Evolutionary conservation across 805 yeast species (phyloP).

Genomic region (Blastobotrys mokoenaii): DNA sequence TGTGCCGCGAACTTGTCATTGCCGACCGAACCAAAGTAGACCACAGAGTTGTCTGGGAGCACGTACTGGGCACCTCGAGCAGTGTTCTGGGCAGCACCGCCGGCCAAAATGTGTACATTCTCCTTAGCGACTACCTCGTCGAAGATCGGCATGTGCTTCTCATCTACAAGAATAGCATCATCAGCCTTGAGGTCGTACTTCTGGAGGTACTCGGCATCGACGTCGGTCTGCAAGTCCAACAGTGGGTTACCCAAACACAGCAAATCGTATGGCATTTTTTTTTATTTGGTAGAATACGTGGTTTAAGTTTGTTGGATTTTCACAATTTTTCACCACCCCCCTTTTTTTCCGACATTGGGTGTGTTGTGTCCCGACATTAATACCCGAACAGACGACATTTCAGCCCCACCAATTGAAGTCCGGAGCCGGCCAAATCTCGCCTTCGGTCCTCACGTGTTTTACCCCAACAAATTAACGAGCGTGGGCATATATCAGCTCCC

Average conservation of each 20-base stretch:
- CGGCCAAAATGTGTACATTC: constrained; percentile 73
- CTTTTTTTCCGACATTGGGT: too few species aligned
- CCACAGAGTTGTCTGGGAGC: constrained; percentile 72
- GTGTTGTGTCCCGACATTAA: too few species aligned
- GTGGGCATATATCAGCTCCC: too few species aligned
- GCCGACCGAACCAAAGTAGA: constrained; percentile 95
- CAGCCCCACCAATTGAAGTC: too few species aligned
- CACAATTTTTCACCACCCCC: too few species aligned
- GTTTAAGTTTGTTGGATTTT: too few species aligned
- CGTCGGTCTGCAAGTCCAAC: constrained; percentile 29
- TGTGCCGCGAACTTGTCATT: constrained; percentile 79
- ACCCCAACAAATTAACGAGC: too few species aligned
- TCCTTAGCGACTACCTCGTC: constrained; percentile 61
- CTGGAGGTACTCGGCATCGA: constrained; percentile 47
- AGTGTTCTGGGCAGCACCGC: constrained; percentile 99
- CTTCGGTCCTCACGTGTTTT: too few species aligned
- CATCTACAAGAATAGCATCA: constrained; percentile 87
- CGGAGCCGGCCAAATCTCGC: too few species aligned
- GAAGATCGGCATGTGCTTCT: constrained; percentile 76
- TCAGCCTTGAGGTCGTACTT: constrained; percentile 82
- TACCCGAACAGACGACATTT: too few species aligned
- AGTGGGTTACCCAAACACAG: constrained; percentile 88
- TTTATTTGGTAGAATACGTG: too few species aligned
- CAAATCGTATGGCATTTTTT: constrained; percentile 5
- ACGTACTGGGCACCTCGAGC: constrained; percentile 97